Conservation (phyloP, 371 early-diverging fungal species). For the Rhizopus stolonifer region DNA sequence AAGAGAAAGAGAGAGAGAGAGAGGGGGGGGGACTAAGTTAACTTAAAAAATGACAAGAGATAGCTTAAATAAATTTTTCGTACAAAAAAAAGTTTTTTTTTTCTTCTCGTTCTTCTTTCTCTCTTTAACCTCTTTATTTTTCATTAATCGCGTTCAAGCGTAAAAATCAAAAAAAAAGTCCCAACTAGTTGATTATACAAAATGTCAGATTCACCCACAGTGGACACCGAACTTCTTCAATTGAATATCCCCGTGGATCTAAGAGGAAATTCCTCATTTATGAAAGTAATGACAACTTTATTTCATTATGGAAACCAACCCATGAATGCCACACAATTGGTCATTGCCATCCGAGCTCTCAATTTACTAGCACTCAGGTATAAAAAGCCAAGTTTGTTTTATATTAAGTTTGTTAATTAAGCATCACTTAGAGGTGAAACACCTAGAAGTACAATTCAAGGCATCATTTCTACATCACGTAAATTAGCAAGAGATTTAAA, state of each 20-base stretch:
- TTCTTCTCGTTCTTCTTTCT: too few species aligned
- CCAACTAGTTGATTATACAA: background rate
- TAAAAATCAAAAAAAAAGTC: background rate
- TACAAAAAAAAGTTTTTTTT: too few species aligned
- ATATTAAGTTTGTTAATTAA: background rate
- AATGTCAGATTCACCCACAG: slow-evolving; percentile 5
- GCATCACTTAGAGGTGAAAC: slow-evolving; percentile 43
- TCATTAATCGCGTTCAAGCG: background rate
- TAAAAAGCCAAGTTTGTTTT: too few species aligned
- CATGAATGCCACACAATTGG: slow-evolving; percentile 50
- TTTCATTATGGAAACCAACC: slow-evolving; percentile 52
- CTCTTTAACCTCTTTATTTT: background rate
- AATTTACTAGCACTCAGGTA: slow-evolving; percentile 48
- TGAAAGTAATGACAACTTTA: slow-evolving; percentile 50
- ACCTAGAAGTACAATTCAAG: slow-evolving; percentile 56
- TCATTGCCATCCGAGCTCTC: slow-evolving; percentile 42
- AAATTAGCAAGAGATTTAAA: slow-evolving; percentile 42
- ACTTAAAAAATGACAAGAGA: too few species aligned
- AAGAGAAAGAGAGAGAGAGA: too few species aligned
- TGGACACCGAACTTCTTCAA: slow-evolving; percentile 47
- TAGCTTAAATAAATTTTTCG: too few species aligned
- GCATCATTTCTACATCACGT: slow-evolving; percentile 53
- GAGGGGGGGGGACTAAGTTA: too few species aligned
- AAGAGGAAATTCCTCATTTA: slow-evolving; percentile 49
- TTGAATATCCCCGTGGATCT: slow-evolving; percentile 40